Base-by-base conservation (phyloP, 1,284 basidiomycete species). In the Psilocybe mexicana region DNA sequence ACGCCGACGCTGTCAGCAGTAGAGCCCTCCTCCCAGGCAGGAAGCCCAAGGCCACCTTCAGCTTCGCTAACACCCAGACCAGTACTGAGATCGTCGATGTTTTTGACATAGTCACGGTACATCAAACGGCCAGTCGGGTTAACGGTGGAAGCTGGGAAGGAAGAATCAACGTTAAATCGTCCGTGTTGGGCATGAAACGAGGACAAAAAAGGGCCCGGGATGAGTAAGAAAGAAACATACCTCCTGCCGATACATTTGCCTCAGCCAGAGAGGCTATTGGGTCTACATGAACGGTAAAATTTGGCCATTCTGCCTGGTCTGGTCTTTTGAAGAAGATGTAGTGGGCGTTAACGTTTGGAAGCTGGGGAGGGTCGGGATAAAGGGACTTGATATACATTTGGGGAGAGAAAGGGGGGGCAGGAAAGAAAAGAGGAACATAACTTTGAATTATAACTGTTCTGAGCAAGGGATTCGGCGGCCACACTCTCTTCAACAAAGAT, bases 251-350 rank as follows among this genome's bases (percentile, higher is more conserved):
- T 26, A 43, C 52, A 14, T 51, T 49, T 18, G 47, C 57, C 12
- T 38, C 47, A 5, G 28, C 23, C 1, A 58, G 46, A 40, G 57
- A 58, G 25, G 40, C 57, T 0, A 51, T 28, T 0, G 78, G 79
- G 60, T 91, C 83, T 55, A 92, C 78, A 53, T 85, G 77, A 2
- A 84, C 55, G 0, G 80, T 79, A 64, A 76, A 84, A 60, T 90
- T 81, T 1, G 78, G 74, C 77, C 83, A 83, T 35, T 70, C 59
- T 0, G 69, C 71, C 63, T 84, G 79, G 2, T 80, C 83, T 0
- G 82, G 80, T 0, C 82, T 78, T 14, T 77, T 71, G 66, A 89
- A 81, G 49, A 88, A 70, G 51, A 83, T 57, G 57, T 86, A 71
- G 65, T 88, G 80, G 30, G 79, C 74, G 51, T 92, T 92, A 26